Conservation (phyloP, 805 yeast species). For the Pichia paraexigua region DNA sequence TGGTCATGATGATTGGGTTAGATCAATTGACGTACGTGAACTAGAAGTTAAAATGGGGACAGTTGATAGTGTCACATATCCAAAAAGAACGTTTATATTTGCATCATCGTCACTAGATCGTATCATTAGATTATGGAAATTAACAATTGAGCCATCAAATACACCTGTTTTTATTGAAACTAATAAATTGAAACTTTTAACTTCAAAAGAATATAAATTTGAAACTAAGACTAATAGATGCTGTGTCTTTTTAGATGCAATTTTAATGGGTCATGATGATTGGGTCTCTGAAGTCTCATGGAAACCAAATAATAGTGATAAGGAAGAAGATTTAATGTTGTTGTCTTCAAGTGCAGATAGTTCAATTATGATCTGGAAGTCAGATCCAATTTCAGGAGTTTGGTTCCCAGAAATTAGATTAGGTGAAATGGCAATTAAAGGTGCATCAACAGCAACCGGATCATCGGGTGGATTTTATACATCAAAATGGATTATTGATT, state of each 20-base stretch:
- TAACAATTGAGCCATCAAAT: slow-evolving; percentile 48
- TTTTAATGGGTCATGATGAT: slow-evolving; percentile 96
- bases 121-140: slow-evolving; percentile 84
- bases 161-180: slow-evolving; percentile 39
- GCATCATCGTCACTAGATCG: slow-evolving; percentile 94
- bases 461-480: slow-evolving; percentile 66
- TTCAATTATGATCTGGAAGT: slow-evolving; percentile 88
- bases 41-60: slow-evolving; percentile 23
- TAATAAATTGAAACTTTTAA: slow-evolving; percentile 43
- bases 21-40: slow-evolving; percentile 54
- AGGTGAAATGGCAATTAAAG: slow-evolving; percentile 91
- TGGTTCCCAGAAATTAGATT: slow-evolving; percentile 79
- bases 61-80: neutral
- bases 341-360: slow-evolving; percentile 90
- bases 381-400: slow-evolving; percentile 76
- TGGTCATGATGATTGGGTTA: slow-evolving; percentile 98
- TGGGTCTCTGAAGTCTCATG: slow-evolving; percentile 86
- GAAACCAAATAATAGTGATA: slow-evolving; percentile 46
- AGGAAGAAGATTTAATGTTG: slow-evolving; percentile 37
- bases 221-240: slow-evolving; percentile 29
- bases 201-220: slow-evolving; percentile 69
- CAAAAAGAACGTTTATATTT: slow-evolving; percentile 47
- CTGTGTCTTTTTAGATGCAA: slow-evolving; percentile 78
- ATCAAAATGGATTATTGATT: slow-evolving; percentile 56
- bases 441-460: slow-evolving; percentile 98